Evolutionary conservation across 345 rosid genomes (phyloP), one percentile per base, ranked within the genome.

Genomic region (Salix arbutifolia): DNA sequence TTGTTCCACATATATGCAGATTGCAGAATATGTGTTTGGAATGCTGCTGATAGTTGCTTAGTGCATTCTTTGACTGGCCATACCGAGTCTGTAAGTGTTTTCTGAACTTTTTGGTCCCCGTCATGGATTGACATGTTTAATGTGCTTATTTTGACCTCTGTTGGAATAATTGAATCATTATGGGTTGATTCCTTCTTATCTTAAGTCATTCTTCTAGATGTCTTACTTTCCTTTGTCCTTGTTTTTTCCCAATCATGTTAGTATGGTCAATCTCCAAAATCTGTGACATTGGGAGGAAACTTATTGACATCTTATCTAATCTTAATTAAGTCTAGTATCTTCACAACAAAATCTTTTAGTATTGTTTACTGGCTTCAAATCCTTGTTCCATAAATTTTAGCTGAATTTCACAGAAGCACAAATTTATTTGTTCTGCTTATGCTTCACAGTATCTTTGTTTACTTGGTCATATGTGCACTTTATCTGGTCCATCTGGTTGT

Each of bases 11-110:
- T 83, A 67, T 73, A 72, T 88, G 87, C 89, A 96, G 99, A 96
- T 87, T 96, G 98, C 89, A 92, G 99, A 89, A 94, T 96, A 86
- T 96, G 99, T 40, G 99, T 96, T 73, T 96, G 99, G 99, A 96
- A 96, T 85, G 98, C 98, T n/a, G 88, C 97, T 82, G 97, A 96
- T 90, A 91, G 98, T 84, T 88, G 90, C 89, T 81, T 93, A 81
- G 98, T 96, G 72, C 99, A 96, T 85, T 92, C 95, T 74, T 88
- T 96, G 90, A 90, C 96, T 70, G 99, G 99, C 78, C 99, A 96
- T 67, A 90, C 95, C 76, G 91, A 85, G 78, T 93, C 98, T 65
- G 99, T 96, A 82, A 96, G 98, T 87, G 67, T 56, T 64, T 74
- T 66, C 65, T 76, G 75, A 19, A 60, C 53, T 1, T 67, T 70